Percentiles rank a stretch among this genome's conserved stretches.
phyloP scores from a whole-genome alignment of 2,329 filamentous ascomycete species.

The Trichoderma gracile region DNA sequence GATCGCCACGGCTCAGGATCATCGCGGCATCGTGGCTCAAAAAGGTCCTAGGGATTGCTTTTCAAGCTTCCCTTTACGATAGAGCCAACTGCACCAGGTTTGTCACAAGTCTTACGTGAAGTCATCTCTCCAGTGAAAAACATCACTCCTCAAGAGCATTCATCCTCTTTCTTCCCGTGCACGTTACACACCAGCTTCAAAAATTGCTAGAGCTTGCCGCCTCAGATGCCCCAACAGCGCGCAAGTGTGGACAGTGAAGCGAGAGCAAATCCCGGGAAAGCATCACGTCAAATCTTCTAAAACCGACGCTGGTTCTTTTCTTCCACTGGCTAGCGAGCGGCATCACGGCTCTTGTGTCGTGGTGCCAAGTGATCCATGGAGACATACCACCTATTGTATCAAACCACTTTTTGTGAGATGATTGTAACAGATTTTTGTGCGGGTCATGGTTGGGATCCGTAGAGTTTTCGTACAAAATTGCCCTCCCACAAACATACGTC shows the following conservation, averaged over 20 bases:
- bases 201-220: slow-evolving; percentile 68
- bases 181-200: slow-evolving; percentile 49
- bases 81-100: neutral
- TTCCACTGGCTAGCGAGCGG: slow-evolving; percentile 38
- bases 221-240: slow-evolving; percentile 53
- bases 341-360: slow-evolving; percentile 31
- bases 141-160: neutral
- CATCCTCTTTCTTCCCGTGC: neutral
- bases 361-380: slow-evolving; percentile 42
- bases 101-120: neutral
- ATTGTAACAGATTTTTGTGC: neutral
- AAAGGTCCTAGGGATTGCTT: neutral
- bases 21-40: neutral
- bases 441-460: neutral
- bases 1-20: neutral
- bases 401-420: neutral
- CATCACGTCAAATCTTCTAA: slow-evolving; percentile 29
- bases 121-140: neutral
- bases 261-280: slow-evolving; percentile 48
- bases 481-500: neutral
- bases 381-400: slow-evolving; percentile 32
- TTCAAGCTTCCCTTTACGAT: neutral
- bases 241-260: slow-evolving; percentile 72
- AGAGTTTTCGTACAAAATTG: neutral
- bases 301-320: slow-evolving; percentile 28